Evolutionary conservation across 192 early-diverging fungal genomes (phyloP).

Genomic region (Diversispora eburnea): DNA sequence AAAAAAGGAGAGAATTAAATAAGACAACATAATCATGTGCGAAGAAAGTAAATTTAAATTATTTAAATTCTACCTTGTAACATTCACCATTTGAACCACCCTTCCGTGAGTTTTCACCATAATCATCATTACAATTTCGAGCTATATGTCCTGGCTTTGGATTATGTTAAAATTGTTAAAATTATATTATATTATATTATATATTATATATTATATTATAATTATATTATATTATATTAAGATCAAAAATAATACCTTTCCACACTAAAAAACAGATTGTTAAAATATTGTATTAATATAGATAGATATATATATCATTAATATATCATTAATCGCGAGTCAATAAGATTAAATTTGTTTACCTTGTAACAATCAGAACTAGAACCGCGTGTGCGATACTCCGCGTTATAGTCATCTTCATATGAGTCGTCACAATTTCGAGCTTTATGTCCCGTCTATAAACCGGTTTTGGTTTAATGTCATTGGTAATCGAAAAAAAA

Average conservation of each 20-base stretch:
- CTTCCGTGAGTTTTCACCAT: background rate
- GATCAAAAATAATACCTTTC: background rate
- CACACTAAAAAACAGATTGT: background rate
- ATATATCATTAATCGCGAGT: background rate
- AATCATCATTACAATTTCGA: background rate
- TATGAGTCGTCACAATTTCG: background rate
- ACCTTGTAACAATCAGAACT: background rate
- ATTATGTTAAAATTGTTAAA: background rate
- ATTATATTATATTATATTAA: background rate
- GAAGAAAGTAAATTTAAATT: background rate
- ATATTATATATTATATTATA: background rate
- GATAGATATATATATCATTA: too few species aligned
- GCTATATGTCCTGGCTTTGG: background rate
- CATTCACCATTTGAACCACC: background rate
- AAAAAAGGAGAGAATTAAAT: background rate
- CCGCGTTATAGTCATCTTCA: background rate
- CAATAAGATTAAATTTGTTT: background rate
- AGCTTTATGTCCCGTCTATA: slow-evolving; percentile 2
- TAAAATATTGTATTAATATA: background rate
- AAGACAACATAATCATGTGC: background rate
- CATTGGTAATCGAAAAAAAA: background rate
- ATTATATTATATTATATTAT: background rate
- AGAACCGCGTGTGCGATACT: background rate
- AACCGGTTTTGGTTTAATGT: background rate
- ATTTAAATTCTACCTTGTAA: background rate